These are phyloP conservation scores for Pochonia chlamydosporia DNA, from an alignment of 2,329 filamentous ascomycete species.

Conservation along the genomic window DNA sequence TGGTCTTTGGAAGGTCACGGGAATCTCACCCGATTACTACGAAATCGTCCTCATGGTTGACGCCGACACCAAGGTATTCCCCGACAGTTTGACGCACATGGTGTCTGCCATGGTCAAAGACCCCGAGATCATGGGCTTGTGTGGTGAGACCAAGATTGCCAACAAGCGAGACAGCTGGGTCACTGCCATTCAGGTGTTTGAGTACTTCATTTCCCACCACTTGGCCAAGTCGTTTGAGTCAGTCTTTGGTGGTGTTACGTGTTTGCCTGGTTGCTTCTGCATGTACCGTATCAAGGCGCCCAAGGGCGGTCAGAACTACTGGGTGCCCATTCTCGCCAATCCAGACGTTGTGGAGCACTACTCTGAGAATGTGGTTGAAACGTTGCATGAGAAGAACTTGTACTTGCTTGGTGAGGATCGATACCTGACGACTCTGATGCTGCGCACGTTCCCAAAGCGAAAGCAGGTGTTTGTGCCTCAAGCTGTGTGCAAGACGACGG, in stretches of 20 bases:
- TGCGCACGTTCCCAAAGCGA: constrained; percentile 96
- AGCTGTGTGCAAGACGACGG: constrained; percentile 97
- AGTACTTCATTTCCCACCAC: constrained; percentile 99
- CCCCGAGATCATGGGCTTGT: constrained; percentile 97
- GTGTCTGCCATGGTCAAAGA: constrained; percentile 98
- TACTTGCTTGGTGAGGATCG: constrained; percentile 89
- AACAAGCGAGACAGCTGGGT: constrained; percentile 96
- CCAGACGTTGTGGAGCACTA: constrained; percentile 99
- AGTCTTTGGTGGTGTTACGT: constrained; percentile 97
- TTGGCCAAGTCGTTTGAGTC: constrained; percentile 96
- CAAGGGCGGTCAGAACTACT: constrained; percentile 98
- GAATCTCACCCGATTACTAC: constrained; percentile 96
- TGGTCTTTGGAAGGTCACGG: constrained; percentile 96
- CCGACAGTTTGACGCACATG: constrained; percentile 97
- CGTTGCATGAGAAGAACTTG: constrained; percentile 94
- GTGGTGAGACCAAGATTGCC: constrained; percentile 98
- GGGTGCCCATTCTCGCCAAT: constrained; percentile 97
- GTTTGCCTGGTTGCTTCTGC: constrained; percentile 97
- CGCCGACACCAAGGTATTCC: constrained; percentile 98
- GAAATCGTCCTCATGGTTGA: constrained; percentile 98
- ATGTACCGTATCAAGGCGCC: constrained; percentile 99
- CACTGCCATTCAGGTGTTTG: constrained; percentile 96
- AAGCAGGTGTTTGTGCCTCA: constrained; percentile 99
- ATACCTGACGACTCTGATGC: constrained; percentile 93
- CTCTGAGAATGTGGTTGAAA: constrained; percentile 98